A percentile compares a stretch with the other conserved stretches of the same genome.
These are phyloP conservation scores for Ceratocystis papillata DNA, from an alignment of 2,329 filamentous ascomycete genomes.

Conservation along the genomic window DNA sequence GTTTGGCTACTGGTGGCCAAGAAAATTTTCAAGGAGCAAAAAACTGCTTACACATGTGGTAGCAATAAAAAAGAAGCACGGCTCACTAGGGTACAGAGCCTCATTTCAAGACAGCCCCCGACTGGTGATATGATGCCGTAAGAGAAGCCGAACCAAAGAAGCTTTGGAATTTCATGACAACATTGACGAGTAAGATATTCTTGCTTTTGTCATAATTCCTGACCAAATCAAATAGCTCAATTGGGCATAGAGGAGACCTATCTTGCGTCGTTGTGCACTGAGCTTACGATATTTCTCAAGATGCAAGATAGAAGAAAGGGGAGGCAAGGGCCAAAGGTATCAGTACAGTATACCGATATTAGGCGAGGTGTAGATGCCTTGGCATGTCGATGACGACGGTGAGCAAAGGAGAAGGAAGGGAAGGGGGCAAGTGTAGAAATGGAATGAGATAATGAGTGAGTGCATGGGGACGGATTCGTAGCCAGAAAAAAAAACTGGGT, in stretches of 20 bases:
- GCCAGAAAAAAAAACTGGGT: neutral
- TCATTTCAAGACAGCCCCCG: neutral
- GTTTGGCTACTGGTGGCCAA: neutral
- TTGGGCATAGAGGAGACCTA: neutral
- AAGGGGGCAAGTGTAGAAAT: neutral
- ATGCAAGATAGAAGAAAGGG: neutral
- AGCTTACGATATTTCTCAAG: neutral
- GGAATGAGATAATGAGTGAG: neutral
- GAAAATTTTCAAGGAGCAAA: constrained; percentile 9
- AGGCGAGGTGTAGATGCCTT: neutral
- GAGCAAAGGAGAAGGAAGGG: neutral
- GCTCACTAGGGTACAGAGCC: constrained; percentile 8
- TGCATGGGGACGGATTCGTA: neutral
- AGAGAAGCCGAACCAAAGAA: neutral
- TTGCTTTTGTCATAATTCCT: neutral
- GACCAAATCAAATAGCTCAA: neutral
- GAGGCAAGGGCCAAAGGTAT: neutral
- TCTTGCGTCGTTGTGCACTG: neutral
- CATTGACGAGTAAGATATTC: neutral
- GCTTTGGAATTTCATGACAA: neutral
- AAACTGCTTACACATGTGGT: constrained; percentile 2
- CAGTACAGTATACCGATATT: neutral
- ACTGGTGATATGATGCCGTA: neutral
- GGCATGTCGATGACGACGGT: neutral
- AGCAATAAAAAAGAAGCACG: neutral